Conservation (phyloP, 768 basidiomycete species). For the Tulasnella sp. region DNA sequence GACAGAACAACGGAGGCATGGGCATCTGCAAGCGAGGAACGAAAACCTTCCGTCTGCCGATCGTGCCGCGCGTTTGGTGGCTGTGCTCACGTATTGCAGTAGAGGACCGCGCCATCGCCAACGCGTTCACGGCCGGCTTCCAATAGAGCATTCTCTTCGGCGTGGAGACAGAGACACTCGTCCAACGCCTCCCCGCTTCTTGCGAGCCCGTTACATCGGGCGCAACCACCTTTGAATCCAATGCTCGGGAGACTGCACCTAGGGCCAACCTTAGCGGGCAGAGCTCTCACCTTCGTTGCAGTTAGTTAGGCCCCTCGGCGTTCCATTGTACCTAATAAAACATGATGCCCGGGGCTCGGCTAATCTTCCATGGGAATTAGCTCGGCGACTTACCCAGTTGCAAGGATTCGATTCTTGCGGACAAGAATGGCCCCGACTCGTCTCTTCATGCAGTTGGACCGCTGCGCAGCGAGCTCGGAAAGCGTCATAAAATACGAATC, state of each 20-base stretch:
- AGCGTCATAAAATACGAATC: slow-evolving; percentile 98
- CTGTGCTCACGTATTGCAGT: slow-evolving; percentile 88
- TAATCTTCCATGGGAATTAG: neutral
- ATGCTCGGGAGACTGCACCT: neutral
- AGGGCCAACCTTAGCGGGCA: neutral
- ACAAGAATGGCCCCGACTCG: slow-evolving; percentile 93
- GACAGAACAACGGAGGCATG: slow-evolving; percentile 92
- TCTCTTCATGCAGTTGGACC: slow-evolving; percentile 96
- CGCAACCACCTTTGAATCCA: slow-evolving; percentile 53
- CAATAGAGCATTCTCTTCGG: slow-evolving; percentile 94
- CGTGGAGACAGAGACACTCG: slow-evolving; percentile 93
- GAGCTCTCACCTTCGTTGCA: slow-evolving; percentile 66
- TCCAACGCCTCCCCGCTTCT: slow-evolving; percentile 47
- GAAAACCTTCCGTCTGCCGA: neutral
- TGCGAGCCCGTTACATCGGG: slow-evolving; percentile 59
- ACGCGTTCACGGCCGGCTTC: slow-evolving; percentile 91
- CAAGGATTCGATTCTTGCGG: slow-evolving; percentile 62
- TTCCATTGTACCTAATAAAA: slow-evolving; percentile 88
- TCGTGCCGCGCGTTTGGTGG: neutral
- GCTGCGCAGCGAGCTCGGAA: slow-evolving; percentile 80
- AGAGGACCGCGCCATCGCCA: slow-evolving; percentile 76
- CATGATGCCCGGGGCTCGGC: neutral
- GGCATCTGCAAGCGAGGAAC: slow-evolving; percentile 59
- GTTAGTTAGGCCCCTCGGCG: slow-evolving; percentile 82
- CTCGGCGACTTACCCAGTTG: slow-evolving; percentile 58